Conservation (phyloP, 2,329 filamentous ascomycete species). For the Incumbomyces lentus region DNA sequence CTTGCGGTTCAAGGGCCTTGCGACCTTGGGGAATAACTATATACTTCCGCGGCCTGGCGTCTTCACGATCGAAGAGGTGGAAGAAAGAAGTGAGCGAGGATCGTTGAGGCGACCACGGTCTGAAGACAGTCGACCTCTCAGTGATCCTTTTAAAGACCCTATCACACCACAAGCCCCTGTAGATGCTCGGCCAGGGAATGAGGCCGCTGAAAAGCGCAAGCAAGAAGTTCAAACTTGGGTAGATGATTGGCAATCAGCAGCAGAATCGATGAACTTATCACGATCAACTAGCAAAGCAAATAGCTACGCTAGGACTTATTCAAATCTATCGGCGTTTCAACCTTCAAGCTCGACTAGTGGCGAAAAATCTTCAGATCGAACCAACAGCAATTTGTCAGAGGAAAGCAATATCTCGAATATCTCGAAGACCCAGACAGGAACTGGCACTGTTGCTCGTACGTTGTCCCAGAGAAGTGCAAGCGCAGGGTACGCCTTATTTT, state of each 20-base stretch:
- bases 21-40: slow-evolving; percentile 8
- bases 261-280: slow-evolving; percentile 19
- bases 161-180: slow-evolving; percentile 10
- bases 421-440: slow-evolving; percentile 23
- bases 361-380: slow-evolving; percentile 35
- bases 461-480: slow-evolving; percentile 19
- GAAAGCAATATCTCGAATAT: slow-evolving; percentile 25
- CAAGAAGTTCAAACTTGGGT: slow-evolving; percentile 22
- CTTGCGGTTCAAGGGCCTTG: slow-evolving; percentile 30
- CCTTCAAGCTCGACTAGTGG: slow-evolving; percentile 8
- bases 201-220: slow-evolving; percentile 15
- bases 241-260: slow-evolving; percentile 22
- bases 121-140: background rate
- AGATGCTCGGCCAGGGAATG: background rate
- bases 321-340: slow-evolving; percentile 18
- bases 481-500: slow-evolving; percentile 18
- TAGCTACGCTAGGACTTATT: slow-evolving; percentile 15
- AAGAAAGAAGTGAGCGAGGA: slow-evolving; percentile 17
- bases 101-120: slow-evolving; percentile 11
- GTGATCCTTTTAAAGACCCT: slow-evolving; percentile 15
- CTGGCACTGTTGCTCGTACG: slow-evolving; percentile 25
- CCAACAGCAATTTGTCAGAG: slow-evolving; percentile 49
- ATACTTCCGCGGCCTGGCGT: slow-evolving; percentile 12
- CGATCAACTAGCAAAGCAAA: slow-evolving; percentile 18
- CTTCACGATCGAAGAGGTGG: slow-evolving; percentile 20